Evolutionary conservation across 208 protist genomes (phyloP), one percentile per base, ranked within the genome.

Genomic region (Endotrypanum monterogeii): DNA sequence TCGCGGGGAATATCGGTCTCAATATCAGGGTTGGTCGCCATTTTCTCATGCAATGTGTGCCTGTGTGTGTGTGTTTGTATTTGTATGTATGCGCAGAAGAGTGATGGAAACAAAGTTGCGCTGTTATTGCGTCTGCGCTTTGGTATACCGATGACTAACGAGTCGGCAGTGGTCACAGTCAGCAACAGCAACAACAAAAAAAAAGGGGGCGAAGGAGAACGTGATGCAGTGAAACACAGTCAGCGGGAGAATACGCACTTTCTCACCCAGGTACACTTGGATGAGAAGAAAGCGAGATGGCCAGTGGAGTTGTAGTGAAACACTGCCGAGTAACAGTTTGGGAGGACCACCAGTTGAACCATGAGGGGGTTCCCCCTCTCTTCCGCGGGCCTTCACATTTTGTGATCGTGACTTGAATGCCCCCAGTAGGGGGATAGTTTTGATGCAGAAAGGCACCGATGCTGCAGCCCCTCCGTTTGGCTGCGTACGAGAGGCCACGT

Each of bases 11-110:
- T 91, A 74, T 95, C 90, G n/a, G 83, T 86, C 87, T 97, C 90
- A 80, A 94, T 89, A 87, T 97, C 93, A 52, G 93, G 93, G 75
- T 97, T 97, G 39, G 90, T 93, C 18, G 89, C 76, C 92, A 96
- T 96, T 57, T 28, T 73, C 54, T 14, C 35, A 23, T 48, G 67
- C 67, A 28, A 32, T 28, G 20, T 35, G 57, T 37, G 30, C 7
- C 4, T 18, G 39, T 50, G 25, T n/a, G 41, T 9, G 44, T 41
- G 9, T 68, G 11, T 16, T 16, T 63, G 8, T 48, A n/a, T 4
- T 8, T 37, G 37, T 67, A 23, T 67, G 30, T 39, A 7, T 11
- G 44, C 30, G 20, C 7, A 30, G 44, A 48, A 48, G 44, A 11
- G 44, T 14, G 44, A 48, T 5, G 12, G 44, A 11, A 11, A 48